A percentile compares a stretch with the other conserved stretches of the same genome.
These are phyloP conservation scores for Sphaerulina vaccinii DNA, from an alignment of 2,329 filamentous ascomycete genomes.

Conservation along the genomic window DNA sequence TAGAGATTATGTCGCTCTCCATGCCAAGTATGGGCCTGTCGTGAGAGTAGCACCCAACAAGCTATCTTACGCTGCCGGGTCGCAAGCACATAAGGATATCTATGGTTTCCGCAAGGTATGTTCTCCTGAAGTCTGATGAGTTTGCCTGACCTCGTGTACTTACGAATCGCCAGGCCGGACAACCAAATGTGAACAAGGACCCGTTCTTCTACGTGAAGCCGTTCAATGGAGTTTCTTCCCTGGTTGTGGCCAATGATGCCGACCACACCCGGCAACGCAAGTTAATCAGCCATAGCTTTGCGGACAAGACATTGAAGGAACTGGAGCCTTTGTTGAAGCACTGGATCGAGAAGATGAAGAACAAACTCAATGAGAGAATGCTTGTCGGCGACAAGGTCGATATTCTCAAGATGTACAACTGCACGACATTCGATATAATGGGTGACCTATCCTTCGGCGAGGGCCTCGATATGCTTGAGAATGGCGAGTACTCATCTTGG, in stretches of 20 bases:
- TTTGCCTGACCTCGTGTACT: no score
- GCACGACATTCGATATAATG: slow-evolving; percentile 28
- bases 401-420: slow-evolving; percentile 36
- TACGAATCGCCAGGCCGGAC: slow-evolving; percentile 24
- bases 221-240: slow-evolving; percentile 23
- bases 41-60: slow-evolving; percentile 44
- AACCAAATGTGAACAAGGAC: slow-evolving; percentile 24
- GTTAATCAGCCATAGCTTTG: slow-evolving; percentile 32
- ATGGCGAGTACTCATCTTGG: slow-evolving; percentile 32
- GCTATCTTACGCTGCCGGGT: slow-evolving; percentile 37
- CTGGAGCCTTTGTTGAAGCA: slow-evolving; percentile 35
- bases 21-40: slow-evolving; percentile 40
- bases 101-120: no score
- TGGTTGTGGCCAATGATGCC: slow-evolving; percentile 31
- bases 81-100: slow-evolving; percentile 30
- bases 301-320: slow-evolving; percentile 33
- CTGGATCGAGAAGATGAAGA: slow-evolving; percentile 29
- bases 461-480: slow-evolving; percentile 33
- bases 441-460: slow-evolving; percentile 35
- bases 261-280: slow-evolving; percentile 30
- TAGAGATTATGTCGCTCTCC: slow-evolving; percentile 27
- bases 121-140: no score
- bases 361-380: slow-evolving; percentile 27
- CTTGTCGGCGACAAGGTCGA: slow-evolving; percentile 26
- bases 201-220: slow-evolving; percentile 26